A percentile compares a stretch with the other conserved stretches of the same genome.
These are phyloP conservation scores for Aspergillus hancockii DNA, from an alignment of 495 filamentous ascomycete genomes.

Conservation along the genomic window DNA sequence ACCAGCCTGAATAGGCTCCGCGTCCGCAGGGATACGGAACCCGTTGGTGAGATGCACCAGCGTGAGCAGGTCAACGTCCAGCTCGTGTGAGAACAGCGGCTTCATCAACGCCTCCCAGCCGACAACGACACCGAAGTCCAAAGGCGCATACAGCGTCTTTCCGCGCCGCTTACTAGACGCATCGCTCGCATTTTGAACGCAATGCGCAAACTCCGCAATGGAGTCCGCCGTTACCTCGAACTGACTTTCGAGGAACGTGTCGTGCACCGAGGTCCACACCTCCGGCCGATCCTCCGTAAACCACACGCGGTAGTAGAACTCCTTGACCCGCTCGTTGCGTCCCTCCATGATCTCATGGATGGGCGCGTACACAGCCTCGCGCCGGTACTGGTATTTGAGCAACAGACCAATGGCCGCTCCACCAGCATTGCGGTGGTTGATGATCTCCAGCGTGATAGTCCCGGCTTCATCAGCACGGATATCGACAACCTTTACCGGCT, in stretches of 20 bases:
- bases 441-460: background rate
- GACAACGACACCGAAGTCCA: constrained; percentile 37
- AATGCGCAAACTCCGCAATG: too few relatives aligned
- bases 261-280: background rate
- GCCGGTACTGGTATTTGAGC: too few relatives aligned
- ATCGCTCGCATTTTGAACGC: too few relatives aligned
- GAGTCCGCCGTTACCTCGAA: background rate
- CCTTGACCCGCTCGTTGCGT: background rate
- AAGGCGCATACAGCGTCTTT: too few relatives aligned
- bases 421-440: background rate
- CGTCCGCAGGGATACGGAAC: constrained; percentile 88
- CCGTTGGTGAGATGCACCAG: constrained; percentile 96
- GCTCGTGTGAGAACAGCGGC: constrained; percentile 91
- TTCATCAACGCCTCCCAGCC: constrained; percentile 99
- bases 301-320: background rate
- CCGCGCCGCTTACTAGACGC: too few relatives aligned
- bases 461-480: background rate
- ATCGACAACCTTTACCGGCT: background rate
- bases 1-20: constrained; percentile 82
- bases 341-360: background rate
- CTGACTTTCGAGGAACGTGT: background rate
- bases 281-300: background rate
- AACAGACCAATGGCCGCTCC: too few relatives aligned
- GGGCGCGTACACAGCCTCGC: too few relatives aligned
- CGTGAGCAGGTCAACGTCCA: constrained; percentile 92